A percentile compares a stretch with the other conserved stretches of the same genome.
Conservation (phyloP, 1,284 basidiomycete species). For the Rhodotorula sp. region DNA sequence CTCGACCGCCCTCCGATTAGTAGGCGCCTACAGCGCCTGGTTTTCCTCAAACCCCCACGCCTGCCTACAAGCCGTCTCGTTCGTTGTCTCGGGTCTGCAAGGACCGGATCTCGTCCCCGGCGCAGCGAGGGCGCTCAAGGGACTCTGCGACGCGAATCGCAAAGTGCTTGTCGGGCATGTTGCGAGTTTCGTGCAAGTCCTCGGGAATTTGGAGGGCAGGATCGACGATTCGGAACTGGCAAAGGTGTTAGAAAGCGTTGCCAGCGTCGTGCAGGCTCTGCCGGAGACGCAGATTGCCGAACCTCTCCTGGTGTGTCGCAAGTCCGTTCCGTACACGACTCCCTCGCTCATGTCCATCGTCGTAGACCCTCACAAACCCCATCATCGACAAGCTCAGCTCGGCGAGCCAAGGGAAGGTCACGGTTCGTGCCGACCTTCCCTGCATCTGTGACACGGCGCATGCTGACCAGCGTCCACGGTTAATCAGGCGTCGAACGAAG, state of each 20-base stretch:
- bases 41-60: constrained; percentile 38
- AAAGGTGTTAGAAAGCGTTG: constrained; percentile 45
- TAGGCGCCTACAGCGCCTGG: constrained; percentile 44
- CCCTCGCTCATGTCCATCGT: background rate
- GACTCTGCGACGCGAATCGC: constrained; percentile 43
- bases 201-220: constrained; percentile 40
- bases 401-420: constrained; percentile 5
- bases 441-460: background rate
- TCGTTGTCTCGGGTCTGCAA: constrained; percentile 34
- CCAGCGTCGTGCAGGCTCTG: constrained; percentile 45
- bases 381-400: constrained; percentile 34
- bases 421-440: constrained; percentile 6
- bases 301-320: constrained; percentile 32
- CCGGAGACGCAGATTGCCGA: constrained; percentile 30
- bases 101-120: constrained; percentile 27
- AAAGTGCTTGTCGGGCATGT: constrained; percentile 41
- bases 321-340: no score
- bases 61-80: constrained; percentile 33
- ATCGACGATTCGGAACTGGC: constrained; percentile 45
- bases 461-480: background rate
- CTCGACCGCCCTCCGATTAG: constrained; percentile 35
- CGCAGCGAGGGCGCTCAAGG: constrained; percentile 41
- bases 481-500: constrained; percentile 8
- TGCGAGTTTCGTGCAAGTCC: constrained; percentile 42
- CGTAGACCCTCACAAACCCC: constrained; percentile 24